Evolutionary conservation across 345 rosid genomes (phyloP), one percentile per base, ranked within the genome.

Genomic region (Gossypium mustelinum): DNA sequence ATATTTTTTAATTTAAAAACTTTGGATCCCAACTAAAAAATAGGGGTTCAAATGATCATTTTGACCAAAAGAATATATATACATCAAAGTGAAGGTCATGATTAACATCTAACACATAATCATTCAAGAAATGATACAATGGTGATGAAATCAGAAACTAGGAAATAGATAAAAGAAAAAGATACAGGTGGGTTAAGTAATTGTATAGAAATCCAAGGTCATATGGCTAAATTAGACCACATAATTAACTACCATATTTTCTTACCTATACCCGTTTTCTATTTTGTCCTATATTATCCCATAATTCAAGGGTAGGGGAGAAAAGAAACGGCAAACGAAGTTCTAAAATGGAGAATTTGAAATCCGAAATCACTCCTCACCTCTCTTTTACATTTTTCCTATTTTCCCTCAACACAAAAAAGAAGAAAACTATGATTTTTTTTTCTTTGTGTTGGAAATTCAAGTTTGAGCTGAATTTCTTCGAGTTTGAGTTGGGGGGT

Each of bases 331-430:
- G 57, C 65, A 43, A 22, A 10, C 65, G 47, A 55, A 13, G 68
- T 51, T 87, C 89, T 80, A 74, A 75, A 80, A 80, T 69, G 24
- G 47, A 80, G 87, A 84, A 82, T 84, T 84, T 74, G 17, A 17
- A 66, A 14, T 51, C 64, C 61, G n/a, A 61, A n/a, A 68, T 44
- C 51, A 27, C 51, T 69, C 75, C 41, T 70, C 39, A 12, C 62
- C 71, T 73, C 78, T 70, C 72, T 62, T 59, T 62, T 67, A 20
- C 69, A 41, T 0, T 18, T 56, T 57, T 24, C 2, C 14, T 47
- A 27, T 44, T 69, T 66, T 75, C 43, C 9, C 18, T 24, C 24
- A 59, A 25, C 41, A 72, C 60, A 57, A 8, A 56, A 47, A n/a
- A 11, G 0, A 39, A 34, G 5, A 47, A 62, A n/a, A 57, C 22